Evolutionary conservation across 192 early-diverging fungal genomes (phyloP).

Genomic region (Diversispora epigaea): DNA sequence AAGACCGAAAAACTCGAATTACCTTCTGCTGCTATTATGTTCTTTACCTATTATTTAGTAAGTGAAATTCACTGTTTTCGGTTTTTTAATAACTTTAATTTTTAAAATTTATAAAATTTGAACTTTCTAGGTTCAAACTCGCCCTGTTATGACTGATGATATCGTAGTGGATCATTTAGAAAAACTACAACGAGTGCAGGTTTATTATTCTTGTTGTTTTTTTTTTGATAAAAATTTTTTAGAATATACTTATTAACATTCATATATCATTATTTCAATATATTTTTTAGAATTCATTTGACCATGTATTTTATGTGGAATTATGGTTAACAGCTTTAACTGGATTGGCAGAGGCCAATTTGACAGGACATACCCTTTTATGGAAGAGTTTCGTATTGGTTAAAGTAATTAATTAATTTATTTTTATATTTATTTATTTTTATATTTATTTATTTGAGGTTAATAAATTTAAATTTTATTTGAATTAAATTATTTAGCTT

Average conservation of each 20-base stretch:
- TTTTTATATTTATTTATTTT: not conserved
- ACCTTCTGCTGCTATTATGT: too few species aligned
- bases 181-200: slow-evolving; percentile 23
- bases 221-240: not conserved
- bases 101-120: too few species aligned
- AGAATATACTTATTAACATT: not conserved
- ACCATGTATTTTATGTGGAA: slow-evolving; percentile 47
- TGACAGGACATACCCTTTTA: not conserved
- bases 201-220: not conserved
- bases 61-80: too few species aligned
- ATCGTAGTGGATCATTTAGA: slow-evolving; percentile 22
- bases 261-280: not conserved
- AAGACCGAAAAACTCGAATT: too few species aligned
- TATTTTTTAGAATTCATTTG: slow-evolving; percentile 36
- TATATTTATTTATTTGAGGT: not conserved
- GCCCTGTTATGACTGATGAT: slow-evolving; percentile 27
- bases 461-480: not conserved
- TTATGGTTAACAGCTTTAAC: slow-evolving; percentile 45
- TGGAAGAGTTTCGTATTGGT: slow-evolving; percentile 33
- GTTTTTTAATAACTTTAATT: too few species aligned
- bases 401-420: slow-evolving; percentile 5
- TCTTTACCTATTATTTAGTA: too few species aligned
- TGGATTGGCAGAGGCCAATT: slow-evolving; percentile 40
- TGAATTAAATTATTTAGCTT: not conserved
- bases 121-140: slow-evolving; percentile 9